Conservation (phyloP, 805 yeast genomes). For the Wickerhamiella lipophila region DNA sequence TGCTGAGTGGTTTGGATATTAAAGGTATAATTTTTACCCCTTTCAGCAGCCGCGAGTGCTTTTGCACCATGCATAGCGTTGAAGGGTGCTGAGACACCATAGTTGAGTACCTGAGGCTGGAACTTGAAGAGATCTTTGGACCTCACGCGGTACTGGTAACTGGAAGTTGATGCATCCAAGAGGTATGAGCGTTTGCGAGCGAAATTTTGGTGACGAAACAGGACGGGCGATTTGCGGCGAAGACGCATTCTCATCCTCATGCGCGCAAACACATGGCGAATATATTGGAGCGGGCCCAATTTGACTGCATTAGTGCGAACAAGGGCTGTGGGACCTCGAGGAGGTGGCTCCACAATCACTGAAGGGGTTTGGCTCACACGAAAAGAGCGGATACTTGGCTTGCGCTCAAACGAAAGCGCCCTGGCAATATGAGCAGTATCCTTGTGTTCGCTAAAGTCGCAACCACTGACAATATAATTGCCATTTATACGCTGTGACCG, state of each 20-base stretch:
- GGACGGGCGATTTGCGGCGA: constrained; percentile 1
- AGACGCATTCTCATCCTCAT: constrained; percentile 7
- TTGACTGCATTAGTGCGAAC: constrained; percentile 15
- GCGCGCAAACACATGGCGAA: background rate
- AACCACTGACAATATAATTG: background rate
- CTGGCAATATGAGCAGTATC: constrained; percentile 6
- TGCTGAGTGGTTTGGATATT: background rate
- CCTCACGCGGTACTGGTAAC: constrained; percentile 14
- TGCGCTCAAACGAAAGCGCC: constrained; percentile 5
- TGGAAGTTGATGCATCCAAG: constrained; percentile 19
- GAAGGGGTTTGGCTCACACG: background rate
- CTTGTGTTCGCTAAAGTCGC: constrained; percentile 6
- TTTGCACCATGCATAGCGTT: constrained; percentile 1
- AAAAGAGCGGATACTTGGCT: constrained; percentile 7
- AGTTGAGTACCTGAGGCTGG: background rate
- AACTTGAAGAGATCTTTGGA: constrained; percentile 14
- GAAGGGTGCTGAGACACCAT: background rate
- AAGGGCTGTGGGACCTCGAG: constrained; percentile 6
- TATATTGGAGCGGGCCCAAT: constrained; percentile 10
- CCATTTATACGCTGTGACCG: background rate
- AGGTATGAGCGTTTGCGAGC: constrained; percentile 19
- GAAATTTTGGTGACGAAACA: constrained; percentile 13
- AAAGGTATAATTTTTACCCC: constrained; percentile 5
- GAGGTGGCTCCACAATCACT: background rate
- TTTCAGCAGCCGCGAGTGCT: constrained; percentile 4